Evolutionary conservation across 202 grass and related monocot genomes (phyloP).

Genomic region (Eragrostis tef): DNA sequence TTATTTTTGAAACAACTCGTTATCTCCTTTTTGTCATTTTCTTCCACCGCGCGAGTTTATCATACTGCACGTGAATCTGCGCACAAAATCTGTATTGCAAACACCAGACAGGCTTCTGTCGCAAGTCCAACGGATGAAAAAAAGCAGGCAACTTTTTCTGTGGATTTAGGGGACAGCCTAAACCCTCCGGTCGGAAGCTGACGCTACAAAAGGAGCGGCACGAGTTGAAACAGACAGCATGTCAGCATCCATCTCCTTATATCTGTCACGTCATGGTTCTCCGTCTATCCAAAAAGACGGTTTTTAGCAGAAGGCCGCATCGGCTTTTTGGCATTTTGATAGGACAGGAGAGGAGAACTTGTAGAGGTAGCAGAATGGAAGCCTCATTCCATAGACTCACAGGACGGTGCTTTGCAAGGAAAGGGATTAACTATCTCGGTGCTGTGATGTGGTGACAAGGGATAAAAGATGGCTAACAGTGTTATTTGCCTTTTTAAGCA

Average conservation of each 20-base stretch:
- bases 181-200: conserved; percentile 21
- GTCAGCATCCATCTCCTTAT: not conserved
- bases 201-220: not conserved
- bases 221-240: not conserved
- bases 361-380: not conserved
- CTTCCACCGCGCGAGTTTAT: not conserved
- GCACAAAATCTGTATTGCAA: not conserved
- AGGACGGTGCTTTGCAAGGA: not conserved
- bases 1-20: not conserved
- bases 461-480: too few relatives aligned
- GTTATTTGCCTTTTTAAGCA: too few relatives aligned
- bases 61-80: too few relatives aligned
- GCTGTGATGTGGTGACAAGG: not conserved
- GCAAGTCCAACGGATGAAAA: conserved; percentile 7
- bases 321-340: conserved; percentile 23
- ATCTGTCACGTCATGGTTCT: too few relatives aligned
- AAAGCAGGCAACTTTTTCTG: not conserved
- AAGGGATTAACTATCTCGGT: not conserved
- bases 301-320: conserved; percentile 23
- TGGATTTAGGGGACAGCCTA: conserved; percentile 37
- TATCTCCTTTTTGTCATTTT: not conserved
- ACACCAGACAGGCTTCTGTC: conserved; percentile 21
- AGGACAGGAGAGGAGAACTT: conserved; percentile 20
- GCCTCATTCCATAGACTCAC: too few relatives aligned
- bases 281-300: conserved; percentile 22